phyloP scores from a whole-genome alignment of 2,329 filamentous ascomycete genomes.

The Colletotrichum orbiculare region DNA sequence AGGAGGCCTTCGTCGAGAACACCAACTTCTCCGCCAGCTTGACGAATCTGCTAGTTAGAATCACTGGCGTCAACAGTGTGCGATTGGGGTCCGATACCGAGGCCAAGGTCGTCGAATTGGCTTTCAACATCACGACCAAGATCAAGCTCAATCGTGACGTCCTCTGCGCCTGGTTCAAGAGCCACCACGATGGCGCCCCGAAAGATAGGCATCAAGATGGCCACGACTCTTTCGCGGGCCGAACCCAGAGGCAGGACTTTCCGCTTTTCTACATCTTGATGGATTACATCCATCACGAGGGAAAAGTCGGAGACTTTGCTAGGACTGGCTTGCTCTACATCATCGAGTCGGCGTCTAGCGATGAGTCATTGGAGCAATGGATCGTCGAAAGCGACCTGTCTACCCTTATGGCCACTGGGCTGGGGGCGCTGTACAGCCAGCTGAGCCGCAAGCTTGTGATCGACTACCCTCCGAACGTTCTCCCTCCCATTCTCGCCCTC shows the following conservation, averaged over 20 bases:
- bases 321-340: slow-evolving; percentile 94
- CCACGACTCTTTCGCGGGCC: slow-evolving; percentile 85
- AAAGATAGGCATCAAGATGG: slow-evolving; percentile 62
- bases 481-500: slow-evolving; percentile 86
- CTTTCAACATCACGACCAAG: slow-evolving; percentile 97
- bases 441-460: slow-evolving; percentile 83
- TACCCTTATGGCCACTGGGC: slow-evolving; percentile 94
- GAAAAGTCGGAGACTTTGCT: slow-evolving; percentile 94
- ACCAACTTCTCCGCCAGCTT: slow-evolving; percentile 86
- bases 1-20: slow-evolving; percentile 93
- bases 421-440: slow-evolving; percentile 80
- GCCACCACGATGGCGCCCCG: slow-evolving; percentile 50
- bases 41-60: slow-evolving; percentile 85
- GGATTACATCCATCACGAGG: slow-evolving; percentile 96
- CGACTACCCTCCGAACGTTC: slow-evolving; percentile 76
- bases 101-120: slow-evolving; percentile 87
- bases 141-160: slow-evolving; percentile 90
- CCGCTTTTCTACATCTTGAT: slow-evolving; percentile 95
- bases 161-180: slow-evolving; percentile 90
- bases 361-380: slow-evolving; percentile 88
- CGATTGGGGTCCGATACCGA: slow-evolving; percentile 84
- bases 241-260: slow-evolving; percentile 91
- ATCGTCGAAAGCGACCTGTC: slow-evolving; percentile 96
- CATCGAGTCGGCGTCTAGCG: slow-evolving; percentile 90
- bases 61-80: slow-evolving; percentile 78